Conservation (phyloP, 2,329 filamentous ascomycete genomes). For the Rhynchosporium secalis region DNA sequence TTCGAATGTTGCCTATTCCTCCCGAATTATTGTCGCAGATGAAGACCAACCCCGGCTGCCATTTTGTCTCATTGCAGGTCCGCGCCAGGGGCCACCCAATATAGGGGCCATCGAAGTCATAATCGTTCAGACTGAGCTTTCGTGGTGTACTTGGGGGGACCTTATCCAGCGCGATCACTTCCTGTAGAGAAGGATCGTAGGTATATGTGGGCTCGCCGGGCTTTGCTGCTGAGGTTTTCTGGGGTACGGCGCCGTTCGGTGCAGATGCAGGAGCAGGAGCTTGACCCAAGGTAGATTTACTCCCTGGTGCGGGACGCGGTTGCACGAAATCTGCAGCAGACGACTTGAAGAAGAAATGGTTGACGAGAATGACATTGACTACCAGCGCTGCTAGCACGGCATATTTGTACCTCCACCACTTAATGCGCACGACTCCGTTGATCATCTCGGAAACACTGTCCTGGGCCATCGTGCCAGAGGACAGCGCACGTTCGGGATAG, state of each 20-base stretch:
- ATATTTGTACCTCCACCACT: slow-evolving; percentile 35
- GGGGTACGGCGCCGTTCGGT: slow-evolving; percentile 3
- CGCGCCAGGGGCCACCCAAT: slow-evolving; percentile 46
- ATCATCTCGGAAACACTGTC: slow-evolving; percentile 32
- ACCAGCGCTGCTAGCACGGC: slow-evolving; percentile 27
- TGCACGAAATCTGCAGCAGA: slow-evolving; percentile 25
- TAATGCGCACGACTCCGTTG: slow-evolving; percentile 29
- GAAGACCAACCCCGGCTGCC: slow-evolving; percentile 47
- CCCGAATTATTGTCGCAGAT: slow-evolving; percentile 54
- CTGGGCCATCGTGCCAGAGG: slow-evolving; percentile 19
- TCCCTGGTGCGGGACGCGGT: background rate
- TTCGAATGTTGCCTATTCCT: slow-evolving; percentile 52
- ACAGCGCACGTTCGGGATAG: background rate
- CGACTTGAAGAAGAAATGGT: slow-evolving; percentile 32
- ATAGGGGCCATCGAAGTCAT: slow-evolving; percentile 44
- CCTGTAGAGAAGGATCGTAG: slow-evolving; percentile 3
- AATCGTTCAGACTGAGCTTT: slow-evolving; percentile 31
- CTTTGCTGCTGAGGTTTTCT: background rate
- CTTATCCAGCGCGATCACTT: slow-evolving; percentile 10
- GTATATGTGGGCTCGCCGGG: slow-evolving; percentile 4
- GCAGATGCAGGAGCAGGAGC: slow-evolving; percentile 5
- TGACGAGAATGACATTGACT: slow-evolving; percentile 32
- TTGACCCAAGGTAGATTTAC: background rate
- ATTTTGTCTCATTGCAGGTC: slow-evolving; percentile 46
- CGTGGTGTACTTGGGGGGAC: slow-evolving; percentile 14